Base-by-base conservation (phyloP, 2,329 filamentous ascomycete species). In the Trichoderma arundinaceum region DNA sequence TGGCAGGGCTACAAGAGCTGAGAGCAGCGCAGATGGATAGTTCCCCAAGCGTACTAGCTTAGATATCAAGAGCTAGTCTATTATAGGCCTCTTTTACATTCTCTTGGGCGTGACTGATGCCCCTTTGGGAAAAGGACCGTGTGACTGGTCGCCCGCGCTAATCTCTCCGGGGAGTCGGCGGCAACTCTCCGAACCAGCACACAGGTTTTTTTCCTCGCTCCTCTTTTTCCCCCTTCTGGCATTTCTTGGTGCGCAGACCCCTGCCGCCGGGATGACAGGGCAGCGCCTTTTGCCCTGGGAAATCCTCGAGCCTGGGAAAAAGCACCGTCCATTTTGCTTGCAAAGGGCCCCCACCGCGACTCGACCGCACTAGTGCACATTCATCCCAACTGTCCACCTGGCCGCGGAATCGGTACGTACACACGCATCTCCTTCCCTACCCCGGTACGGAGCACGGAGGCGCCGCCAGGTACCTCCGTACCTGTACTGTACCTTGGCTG, bases 171-270 rank as follows among this genome's bases (percentile, higher is more conserved):
- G 61, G 65, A 32, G 32, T 52, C 59, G 52, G 51, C 57, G 65
- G 62, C 61, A 57, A 43, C 57, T 66, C 64, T 56, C 62, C 62
- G 44, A 54, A 41, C 64, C 46, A 66, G 65, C 59, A 35, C 35
- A 66, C 51, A 64, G 65, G 51, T 19, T 56, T 43, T 46, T n/a
- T 56, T 33, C 17, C 33, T 22, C 39, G 44, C 51, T 48, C 48
- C 56, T 52, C 39, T 15, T 35, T 35, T 58, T 51, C 44, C 62
- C 56, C 64, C 64, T 56, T 61, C 43, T 67, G 49, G 49, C 39
- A 41, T 51, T 39, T 61, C 28, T 28, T 41, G 38, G n/a, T 51
- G 35, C 35, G 35, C 33, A n/a, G 48, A 52, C 65, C 61, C 64
- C 64, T 66, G 64, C 35, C 28, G 64, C 22, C n/a, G n/a, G n/a